These are phyloP conservation scores for Zygoascus meyerae DNA, from an alignment of 1,139 yeast species.

Conservation along the genomic window DNA sequence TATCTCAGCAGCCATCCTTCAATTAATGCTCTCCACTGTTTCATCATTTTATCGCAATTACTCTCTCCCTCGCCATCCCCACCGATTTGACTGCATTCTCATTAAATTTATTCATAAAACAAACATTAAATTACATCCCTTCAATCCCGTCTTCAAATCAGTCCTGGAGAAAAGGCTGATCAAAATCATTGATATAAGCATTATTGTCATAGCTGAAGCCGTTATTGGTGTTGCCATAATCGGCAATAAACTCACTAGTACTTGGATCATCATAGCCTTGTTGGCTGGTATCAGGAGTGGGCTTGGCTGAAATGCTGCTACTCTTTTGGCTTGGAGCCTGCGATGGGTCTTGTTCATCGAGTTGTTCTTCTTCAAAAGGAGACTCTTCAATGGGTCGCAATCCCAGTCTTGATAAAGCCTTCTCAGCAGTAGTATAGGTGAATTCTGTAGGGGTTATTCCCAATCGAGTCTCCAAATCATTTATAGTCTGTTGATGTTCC, in stretches of 20 bases:
- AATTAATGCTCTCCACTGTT: no score
- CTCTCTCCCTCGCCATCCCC: no score
- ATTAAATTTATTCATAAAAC: no score
- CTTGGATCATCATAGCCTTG: conserved; percentile 1
- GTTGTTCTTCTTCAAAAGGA: conserved; percentile 7
- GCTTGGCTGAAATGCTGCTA: neutral
- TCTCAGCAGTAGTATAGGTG: conserved; percentile 73
- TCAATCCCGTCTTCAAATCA: neutral
- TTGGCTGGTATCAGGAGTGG: conserved; percentile 1
- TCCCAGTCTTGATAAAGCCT: conserved; percentile 69
- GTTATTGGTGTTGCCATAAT: conserved; percentile 1
- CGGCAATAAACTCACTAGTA: neutral
- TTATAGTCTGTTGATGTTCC: conserved; percentile 58
- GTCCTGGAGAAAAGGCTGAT: conserved; percentile 7
- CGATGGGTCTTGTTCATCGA: conserved; percentile 1
- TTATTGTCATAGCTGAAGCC: conserved; percentile 1
- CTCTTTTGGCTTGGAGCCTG: neutral
- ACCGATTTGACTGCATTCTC: no score
- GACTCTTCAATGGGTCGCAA: conserved; percentile 34
- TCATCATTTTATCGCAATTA: no score
- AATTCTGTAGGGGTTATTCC: conserved; percentile 45
- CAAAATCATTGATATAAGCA: conserved; percentile 8
- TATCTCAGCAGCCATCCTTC: no score
- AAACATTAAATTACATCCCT: neutral
- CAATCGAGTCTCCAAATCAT: conserved; percentile 44